Evolutionary conservation across 2,329 filamentous ascomycete species (phyloP).

Genomic region (Nectriaceae sp.): DNA sequence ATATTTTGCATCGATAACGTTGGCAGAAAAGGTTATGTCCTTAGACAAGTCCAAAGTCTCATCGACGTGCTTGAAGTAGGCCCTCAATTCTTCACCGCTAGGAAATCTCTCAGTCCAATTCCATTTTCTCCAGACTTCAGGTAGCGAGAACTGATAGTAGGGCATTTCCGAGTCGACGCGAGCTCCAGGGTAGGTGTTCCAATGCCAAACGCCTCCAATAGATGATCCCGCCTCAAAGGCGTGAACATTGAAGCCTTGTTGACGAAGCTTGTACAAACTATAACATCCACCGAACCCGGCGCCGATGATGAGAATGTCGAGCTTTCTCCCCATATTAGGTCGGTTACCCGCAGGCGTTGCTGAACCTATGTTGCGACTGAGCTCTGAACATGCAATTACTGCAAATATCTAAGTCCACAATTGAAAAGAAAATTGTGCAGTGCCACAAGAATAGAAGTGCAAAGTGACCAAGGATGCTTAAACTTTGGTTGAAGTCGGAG

Average conservation of each 20-base stretch:
- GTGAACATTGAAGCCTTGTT: constrained; percentile 8
- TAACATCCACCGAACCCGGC: constrained; percentile 11
- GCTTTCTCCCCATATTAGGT: neutral
- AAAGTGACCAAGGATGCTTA: no score
- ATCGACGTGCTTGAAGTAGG: constrained; percentile 8
- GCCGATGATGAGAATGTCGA: constrained; percentile 11
- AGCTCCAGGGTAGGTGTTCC: constrained; percentile 15
- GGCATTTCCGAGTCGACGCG: constrained; percentile 16
- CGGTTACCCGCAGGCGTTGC: neutral
- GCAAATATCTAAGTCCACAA: no score
- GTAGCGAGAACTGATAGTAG: constrained; percentile 10
- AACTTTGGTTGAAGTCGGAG: no score
- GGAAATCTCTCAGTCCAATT: constrained; percentile 12
- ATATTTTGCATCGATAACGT: constrained; percentile 1
- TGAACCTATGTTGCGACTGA: constrained; percentile 1
- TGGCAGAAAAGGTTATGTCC: constrained; percentile 41
- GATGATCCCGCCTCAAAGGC: constrained; percentile 8
- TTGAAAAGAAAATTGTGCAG: no score
- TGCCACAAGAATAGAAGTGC: no score
- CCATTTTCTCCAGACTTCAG: constrained; percentile 13
- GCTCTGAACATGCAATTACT: no score
- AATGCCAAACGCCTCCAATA: constrained; percentile 15
- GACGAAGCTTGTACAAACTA: constrained; percentile 7
- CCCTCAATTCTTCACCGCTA: constrained; percentile 4
- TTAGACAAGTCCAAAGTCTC: constrained; percentile 7